Conservation (phyloP, 495 filamentous ascomycete species). For the Aspergillus egyptiacus region DNA sequence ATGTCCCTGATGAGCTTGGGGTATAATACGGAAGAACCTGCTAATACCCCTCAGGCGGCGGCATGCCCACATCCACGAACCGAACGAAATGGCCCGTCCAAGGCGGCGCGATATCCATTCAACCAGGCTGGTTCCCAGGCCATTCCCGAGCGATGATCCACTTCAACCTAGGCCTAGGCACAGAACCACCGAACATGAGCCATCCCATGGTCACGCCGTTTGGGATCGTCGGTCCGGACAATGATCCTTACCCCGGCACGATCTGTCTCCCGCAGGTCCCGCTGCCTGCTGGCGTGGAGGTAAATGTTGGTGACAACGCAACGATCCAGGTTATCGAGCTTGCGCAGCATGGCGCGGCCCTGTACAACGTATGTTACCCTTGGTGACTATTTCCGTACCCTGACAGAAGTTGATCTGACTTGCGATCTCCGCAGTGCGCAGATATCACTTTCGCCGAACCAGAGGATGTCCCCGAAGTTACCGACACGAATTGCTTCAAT, state of each 20-base stretch:
- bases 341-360: constrained; percentile 79
- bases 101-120: constrained; percentile 80
- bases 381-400: neutral
- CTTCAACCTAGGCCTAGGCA: constrained; percentile 89
- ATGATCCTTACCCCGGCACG: constrained; percentile 74
- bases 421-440: constrained; percentile 61
- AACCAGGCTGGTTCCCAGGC: constrained; percentile 94
- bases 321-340: constrained; percentile 92
- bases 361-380: constrained; percentile 73
- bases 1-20: constrained; percentile 26
- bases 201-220: constrained; percentile 77
- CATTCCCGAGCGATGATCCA: constrained; percentile 83
- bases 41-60: constrained; percentile 61
- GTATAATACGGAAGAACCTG: neutral
- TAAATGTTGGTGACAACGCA: constrained; percentile 78
- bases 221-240: constrained; percentile 77
- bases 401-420: constrained; percentile 13
- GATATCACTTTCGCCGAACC: constrained; percentile 80
- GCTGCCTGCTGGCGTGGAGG: constrained; percentile 65
- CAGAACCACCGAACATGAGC: constrained; percentile 80
- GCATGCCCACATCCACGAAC: constrained; percentile 70
- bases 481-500: constrained; percentile 78
- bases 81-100: constrained; percentile 85
- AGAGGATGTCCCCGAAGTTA: constrained; percentile 66
- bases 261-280: constrained; percentile 89